Evolutionary conservation across 306 rosid species (phyloP), one percentile per base, ranked within the genome.

Genomic region (Crotalaria pallida): DNA sequence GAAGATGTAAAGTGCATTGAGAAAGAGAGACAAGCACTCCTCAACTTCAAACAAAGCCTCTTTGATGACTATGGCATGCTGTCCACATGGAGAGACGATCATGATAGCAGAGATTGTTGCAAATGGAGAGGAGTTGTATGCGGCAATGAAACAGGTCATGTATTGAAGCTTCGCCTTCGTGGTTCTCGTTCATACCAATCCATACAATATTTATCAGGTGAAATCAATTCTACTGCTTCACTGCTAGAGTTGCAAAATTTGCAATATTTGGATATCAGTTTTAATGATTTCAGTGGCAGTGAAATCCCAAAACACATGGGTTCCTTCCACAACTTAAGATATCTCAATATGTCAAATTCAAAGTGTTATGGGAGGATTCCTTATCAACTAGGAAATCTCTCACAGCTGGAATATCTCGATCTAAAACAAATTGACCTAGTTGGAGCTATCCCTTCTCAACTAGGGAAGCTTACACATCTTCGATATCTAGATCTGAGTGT

Each of bases 261-360:
- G 2, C 12, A 48, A 49, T 4, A 76, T 67, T 67, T 76, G 36
- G 76, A 76, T 10, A 71, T 76, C 16, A 76, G 71, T 2, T 0
- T 0, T 3, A 76, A 24, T 26, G 0, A 0, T 36, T 49, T 67
- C 0, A 0, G 0, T 3, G 1, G 0, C 0, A 3, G 10, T 40
- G 4, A 1, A 0, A 76, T 76, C 27, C 40, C 71, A 5, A 1
- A 27, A 22, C 5, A 0, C 9, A 23, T 69, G 0, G 58, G 18
- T 19, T 51, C 19, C 0, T 69, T 77, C 12, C 13, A 4, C 2
- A 69, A 43, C 3, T 58, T 67, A 24, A 45, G 45, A n/a, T 67
- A 58, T 58, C 75, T 76, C 19, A 48, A 76, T 27, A 63, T 76
- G 2, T 76, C 69, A 34, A 0, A 0, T 1, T 1, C 10, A 3